A percentile compares a stretch with the other conserved stretches of the same genome.
Conservation (phyloP, 2,329 filamentous ascomycete genomes). For the Fusarium graminum region DNA sequence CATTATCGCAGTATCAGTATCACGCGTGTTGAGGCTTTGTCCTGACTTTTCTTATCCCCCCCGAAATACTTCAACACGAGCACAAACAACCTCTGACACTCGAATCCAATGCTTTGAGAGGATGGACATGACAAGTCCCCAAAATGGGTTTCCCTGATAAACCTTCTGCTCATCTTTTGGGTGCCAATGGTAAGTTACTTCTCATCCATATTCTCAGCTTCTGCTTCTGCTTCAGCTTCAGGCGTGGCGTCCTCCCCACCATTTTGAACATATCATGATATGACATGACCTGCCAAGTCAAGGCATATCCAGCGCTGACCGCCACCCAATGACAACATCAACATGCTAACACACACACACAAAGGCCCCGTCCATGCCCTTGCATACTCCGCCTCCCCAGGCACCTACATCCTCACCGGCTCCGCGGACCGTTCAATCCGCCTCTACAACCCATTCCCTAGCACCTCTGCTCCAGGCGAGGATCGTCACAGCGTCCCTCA, state of each 20-base stretch:
- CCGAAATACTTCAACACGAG: not conserved
- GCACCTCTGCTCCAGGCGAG: slow-evolving; percentile 53
- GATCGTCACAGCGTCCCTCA: slow-evolving; percentile 55
- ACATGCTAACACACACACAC: slow-evolving; percentile 25
- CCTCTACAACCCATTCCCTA: slow-evolving; percentile 82
- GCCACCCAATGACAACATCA: slow-evolving; percentile 8
- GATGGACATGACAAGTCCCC: slow-evolving; percentile 39
- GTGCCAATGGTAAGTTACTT: slow-evolving; percentile 66
- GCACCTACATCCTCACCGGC: slow-evolving; percentile 85
- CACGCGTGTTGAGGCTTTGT: not conserved
- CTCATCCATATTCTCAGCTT: slow-evolving; percentile 1
- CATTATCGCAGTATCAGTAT: not conserved
- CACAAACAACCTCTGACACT: not conserved
- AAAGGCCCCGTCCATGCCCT: slow-evolving; percentile 79
- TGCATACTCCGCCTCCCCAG: slow-evolving; percentile 78
- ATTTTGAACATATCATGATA: not conserved
- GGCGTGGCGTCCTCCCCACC: slow-evolving; percentile 30
- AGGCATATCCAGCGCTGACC: slow-evolving; percentile 35
- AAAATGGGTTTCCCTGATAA: slow-evolving; percentile 62
- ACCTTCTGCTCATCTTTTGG: slow-evolving; percentile 68
- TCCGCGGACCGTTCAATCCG: slow-evolving; percentile 87
- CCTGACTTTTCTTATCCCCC: not conserved
- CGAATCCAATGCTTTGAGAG: slow-evolving; percentile 15
- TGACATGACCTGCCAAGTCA: slow-evolving; percentile 10
- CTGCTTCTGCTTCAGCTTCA: slow-evolving; percentile 26